Evolutionary conservation across 805 yeast species (phyloP), one percentile per base, ranked within the genome.

Genomic region (Huiozyma sinensis): DNA sequence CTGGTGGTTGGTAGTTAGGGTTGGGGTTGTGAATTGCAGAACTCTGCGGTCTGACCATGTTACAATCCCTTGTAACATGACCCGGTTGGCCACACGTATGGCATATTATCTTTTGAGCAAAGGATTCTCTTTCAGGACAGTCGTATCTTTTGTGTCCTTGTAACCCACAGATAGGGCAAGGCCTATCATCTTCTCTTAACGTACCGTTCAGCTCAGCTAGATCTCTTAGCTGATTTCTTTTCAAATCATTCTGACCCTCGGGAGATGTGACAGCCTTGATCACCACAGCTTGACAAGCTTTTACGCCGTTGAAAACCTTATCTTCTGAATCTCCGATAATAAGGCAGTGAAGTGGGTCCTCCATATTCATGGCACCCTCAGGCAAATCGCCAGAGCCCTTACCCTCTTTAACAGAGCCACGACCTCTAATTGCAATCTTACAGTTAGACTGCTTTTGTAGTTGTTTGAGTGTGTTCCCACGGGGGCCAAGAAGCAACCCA

Each of bases 171-270:
- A 66, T 66, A 11, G 73, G 67, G 59, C 90, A 83, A 1, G 77
- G 72, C 46, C 78, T 69, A 46, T 72, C 77, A 50, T 82, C 90
- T 54, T 85, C 95, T 44, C 97, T 74, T 39, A 88, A 69, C 0
- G 98, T 92, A 63, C 99, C 99, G 65, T 92, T 94, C 44, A 92
- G 70, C 27, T 85, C 82, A 0, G 99, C 99, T 54, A 92, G 71
- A 57, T 90, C 95, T 50, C 95, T 74, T 47, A 92, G 71, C 63
- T 92, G 99, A 38, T 82, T 86, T 47, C 97, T 71, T 57, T 92
- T 92, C 60, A 85, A 71, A 50, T 87, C 95, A 62, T 90, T 92
- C 59, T 86, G 94, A 1, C 95, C 96, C 50, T 83, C 90, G 1
- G 98, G 98, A 0, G 95, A 79, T 13, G 79, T 72, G 1, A 89